Evolutionary conservation across 352 stramenopile genomes (phyloP), one percentile per base, ranked within the genome.

Genomic region (Bremia lactucae): DNA sequence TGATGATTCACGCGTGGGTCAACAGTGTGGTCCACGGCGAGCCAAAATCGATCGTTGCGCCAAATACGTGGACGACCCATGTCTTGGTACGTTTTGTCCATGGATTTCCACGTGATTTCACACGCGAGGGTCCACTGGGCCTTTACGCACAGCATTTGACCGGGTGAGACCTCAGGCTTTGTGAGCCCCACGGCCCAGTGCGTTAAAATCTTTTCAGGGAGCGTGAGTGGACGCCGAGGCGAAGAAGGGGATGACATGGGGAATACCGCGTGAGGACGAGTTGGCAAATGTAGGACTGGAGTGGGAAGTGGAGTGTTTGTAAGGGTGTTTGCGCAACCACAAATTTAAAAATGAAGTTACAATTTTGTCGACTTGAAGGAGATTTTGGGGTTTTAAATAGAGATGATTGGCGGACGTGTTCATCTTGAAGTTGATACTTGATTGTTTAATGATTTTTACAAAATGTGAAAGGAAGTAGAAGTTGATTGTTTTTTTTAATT

Each of bases 21-120:
- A 14, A 87, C 75, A 2, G 78, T 91, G 60, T 91, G 78, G 59
- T 91, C 78, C 31, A 91, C 68, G 1, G 78, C 78, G 26, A 91
- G 67, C 78, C 78, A 91, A 68, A 91, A 91, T 52, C 78, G 78
- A 52, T 91, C 78, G 45, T 84, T 84, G 45, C 77, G 77, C 72
- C 73, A 86, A 35, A 90, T 87, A 49, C 73, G 72, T 37, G 78
- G 78, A 11, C 78, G 75, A 10, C 76, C 78, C 73, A 91, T 91
- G 51, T 85, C 73, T 56, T 83, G 73, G 55, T 88, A 87, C 44
- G 76, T 87, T 53, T 90, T 90, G 74, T 90, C 77, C 77, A 90
- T 90, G 13, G 74, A 87, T 59, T 90, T 90, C 77, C 77, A 90
- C 48, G 77, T 90, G 66, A 90, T 86, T 58, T 90, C 77, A 49